Evolutionary conservation across 371 early-diverging fungal species (phyloP), one percentile per base, ranked within the genome.

Genomic region (Capniomyces stellatus): DNA sequence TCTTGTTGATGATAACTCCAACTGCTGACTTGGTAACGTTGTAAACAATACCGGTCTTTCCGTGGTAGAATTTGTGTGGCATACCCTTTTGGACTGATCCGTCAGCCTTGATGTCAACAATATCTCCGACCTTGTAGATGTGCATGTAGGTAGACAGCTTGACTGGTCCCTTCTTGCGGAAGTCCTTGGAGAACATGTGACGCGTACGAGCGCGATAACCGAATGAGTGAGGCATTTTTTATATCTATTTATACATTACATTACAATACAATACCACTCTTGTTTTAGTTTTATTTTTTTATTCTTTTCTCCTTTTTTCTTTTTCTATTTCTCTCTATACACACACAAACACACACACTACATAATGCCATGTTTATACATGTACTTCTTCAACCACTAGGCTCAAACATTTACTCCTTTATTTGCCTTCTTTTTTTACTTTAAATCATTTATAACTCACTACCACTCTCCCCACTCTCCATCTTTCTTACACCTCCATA

Each of bases 21-120:
- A 98, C 92, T 55, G 98, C 78, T 55, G 89, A 79, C 85, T 92
- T 92, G 85, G 98, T 92, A 51, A 97, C 92, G 82, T 97, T 97
- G 87, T 86, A 97, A 71, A 97, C 78, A 72, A 97, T 82, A 71
- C 95, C 98, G 58, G 96, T 97, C 66, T 87, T 88, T 53, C 98
- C 98, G 76, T 98, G 98, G 85, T 96, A 99, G 87, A 85, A 97
- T 83, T 97, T 98, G 92, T 98, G 98, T 67, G 99, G 99, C 97
- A 99, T 94, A 75, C 99, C 99, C 87, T 96, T 97, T 75, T 98
- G 98, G 69, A 98, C 77, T 61, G 98, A 90, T 59, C 83, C 85
- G 77, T 93, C 89, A 62, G 89, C 93, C 79, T 88, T 89, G 74
- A 96, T 88, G 76, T 98, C 98, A 57, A 98, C 98, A 60, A 92